phyloP scores from a whole-genome alignment of 352 stramenopile genomes.

The Phytopythium sindhum region DNA sequence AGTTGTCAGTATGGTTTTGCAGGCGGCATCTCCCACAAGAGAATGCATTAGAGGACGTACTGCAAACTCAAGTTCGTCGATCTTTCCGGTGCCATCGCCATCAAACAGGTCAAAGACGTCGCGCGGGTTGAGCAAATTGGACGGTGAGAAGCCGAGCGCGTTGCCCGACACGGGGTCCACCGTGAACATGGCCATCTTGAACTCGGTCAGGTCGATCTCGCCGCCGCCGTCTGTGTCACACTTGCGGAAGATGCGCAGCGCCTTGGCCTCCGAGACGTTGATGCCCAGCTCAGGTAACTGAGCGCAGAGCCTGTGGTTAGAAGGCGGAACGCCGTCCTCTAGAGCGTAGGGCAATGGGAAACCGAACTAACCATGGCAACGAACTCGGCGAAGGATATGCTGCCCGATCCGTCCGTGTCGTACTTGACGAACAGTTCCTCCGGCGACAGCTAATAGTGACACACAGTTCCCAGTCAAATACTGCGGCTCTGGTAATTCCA shows the following conservation, averaged over 20 bases:
- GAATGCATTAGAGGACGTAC: constrained; percentile 20
- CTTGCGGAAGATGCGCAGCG: constrained; percentile 87
- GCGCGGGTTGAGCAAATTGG: constrained; percentile 70
- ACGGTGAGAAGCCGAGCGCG: constrained; percentile 79
- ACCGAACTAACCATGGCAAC: constrained; percentile 59
- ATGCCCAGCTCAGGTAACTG: constrained; percentile 88
- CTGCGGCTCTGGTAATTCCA: too few species aligned
- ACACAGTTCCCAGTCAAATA: not conserved
- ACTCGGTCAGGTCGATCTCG: constrained; percentile 92
- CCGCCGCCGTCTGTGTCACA: constrained; percentile 89
- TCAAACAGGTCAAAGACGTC: constrained; percentile 93
- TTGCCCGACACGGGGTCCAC: constrained; percentile 86
- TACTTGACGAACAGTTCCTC: constrained; percentile 93
- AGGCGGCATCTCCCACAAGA: not conserved
- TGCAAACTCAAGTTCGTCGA: constrained; percentile 93
- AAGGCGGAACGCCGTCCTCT: too few species aligned
- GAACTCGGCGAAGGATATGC: constrained; percentile 92
- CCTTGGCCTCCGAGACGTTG: constrained; percentile 86
- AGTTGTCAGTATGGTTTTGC: not conserved
- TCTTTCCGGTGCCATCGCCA: constrained; percentile 81
- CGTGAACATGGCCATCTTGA: constrained; percentile 92
- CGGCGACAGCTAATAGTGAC: constrained; percentile 36
- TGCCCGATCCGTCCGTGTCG: constrained; percentile 85
- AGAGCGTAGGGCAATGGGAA: not conserved
- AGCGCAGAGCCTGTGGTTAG: constrained; percentile 32